Evolutionary conservation across 2,329 filamentous ascomycete species (phyloP), one percentile per base, ranked within the genome.

Genomic region (Anthostomella pinea): DNA sequence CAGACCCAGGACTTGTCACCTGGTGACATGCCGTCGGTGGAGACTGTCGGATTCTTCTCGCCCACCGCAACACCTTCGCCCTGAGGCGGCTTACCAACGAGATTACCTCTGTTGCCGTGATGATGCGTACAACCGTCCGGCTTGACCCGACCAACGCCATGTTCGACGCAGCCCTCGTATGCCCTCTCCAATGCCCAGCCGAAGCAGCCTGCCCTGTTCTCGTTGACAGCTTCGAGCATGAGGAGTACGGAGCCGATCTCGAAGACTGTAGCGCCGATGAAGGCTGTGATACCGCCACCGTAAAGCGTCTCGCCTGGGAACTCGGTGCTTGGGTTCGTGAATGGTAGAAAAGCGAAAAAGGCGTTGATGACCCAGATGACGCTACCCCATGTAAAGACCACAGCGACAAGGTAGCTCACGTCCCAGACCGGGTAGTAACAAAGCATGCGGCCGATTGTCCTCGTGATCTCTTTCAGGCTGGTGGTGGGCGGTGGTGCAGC

Each of bases 321-420:
- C 16, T 32, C 34, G 4, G 42, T 38, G 3, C 23, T 30, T 3
- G 42, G 42, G 30, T 26, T 32, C 16, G 38, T 34, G 6, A 21
- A 23, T 4, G 42, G 42, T 19, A 45, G 39, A 31, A 27, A 45
- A 20, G 29, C 36, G 30, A 45, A 43, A 26, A 45, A 39, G 6
- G 35, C 39, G n/a, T 45, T 45, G 33, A 45, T 20, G 22, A 45
- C 43, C 39, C 39, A 45, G 9, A 43, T 23, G 22, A 41, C 24
- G 13, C 24, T 34, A 38, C 43, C 43, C 15, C 39, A 19, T 1
- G 43, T 45, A 22, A 45, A 45, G 11, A 45, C 22, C n/a, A 40
- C 10, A 13, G 39, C 43, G 32, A 42, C 39, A 29, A 36, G 35
- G 16, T 45, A 45, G 20, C 36, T 41, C 13, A 45, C 33, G 34